phyloP scores from a whole-genome alignment of 768 basidiomycete genomes.

The Pleurotus djamor region DNA sequence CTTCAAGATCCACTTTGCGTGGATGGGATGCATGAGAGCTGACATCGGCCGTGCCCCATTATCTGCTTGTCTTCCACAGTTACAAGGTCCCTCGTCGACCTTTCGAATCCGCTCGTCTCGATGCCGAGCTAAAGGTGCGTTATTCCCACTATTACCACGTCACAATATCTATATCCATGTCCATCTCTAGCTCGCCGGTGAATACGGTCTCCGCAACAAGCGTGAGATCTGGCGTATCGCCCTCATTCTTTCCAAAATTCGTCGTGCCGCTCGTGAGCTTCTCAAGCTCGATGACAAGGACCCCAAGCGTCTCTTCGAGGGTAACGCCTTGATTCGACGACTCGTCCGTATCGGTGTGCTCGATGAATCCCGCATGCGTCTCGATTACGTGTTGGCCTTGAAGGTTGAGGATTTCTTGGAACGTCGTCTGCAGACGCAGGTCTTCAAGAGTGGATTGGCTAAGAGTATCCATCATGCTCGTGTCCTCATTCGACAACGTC shows the following conservation, averaged over 20 bases:
- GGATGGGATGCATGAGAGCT: conserved; percentile 65
- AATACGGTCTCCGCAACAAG: conserved; percentile 99
- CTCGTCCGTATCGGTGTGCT: conserved; percentile 99
- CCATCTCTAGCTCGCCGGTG: conserved; percentile 84
- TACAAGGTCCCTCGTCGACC: conserved; percentile 99
- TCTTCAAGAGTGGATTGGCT: conserved; percentile 98
- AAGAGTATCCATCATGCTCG: conserved; percentile 99
- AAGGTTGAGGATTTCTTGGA: conserved; percentile 99
- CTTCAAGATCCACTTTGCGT: conserved; percentile 68
- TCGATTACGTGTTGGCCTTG: conserved; percentile 99
- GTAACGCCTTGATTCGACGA: conserved; percentile 92
- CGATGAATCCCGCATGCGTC: conserved; percentile 97
- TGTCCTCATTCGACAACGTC: conserved; percentile 95
- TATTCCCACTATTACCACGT: background rate
- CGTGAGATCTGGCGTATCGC: conserved; percentile 99
- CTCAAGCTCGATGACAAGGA: conserved; percentile 99
- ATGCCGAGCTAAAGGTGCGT: conserved; percentile 95
- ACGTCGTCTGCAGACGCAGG: conserved; percentile 97
- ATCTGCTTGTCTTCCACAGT: conserved; percentile 50
- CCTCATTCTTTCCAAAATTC: conserved; percentile 98
- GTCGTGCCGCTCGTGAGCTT: conserved; percentile 99
- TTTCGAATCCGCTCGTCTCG: conserved; percentile 97
- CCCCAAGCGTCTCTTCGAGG: conserved; percentile 99
- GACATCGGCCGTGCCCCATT: conserved; percentile 67
- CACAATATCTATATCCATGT: background rate